Conservation (phyloP, 768 basidiomycete genomes). For the Porpolomopsis calyptriformis region DNA sequence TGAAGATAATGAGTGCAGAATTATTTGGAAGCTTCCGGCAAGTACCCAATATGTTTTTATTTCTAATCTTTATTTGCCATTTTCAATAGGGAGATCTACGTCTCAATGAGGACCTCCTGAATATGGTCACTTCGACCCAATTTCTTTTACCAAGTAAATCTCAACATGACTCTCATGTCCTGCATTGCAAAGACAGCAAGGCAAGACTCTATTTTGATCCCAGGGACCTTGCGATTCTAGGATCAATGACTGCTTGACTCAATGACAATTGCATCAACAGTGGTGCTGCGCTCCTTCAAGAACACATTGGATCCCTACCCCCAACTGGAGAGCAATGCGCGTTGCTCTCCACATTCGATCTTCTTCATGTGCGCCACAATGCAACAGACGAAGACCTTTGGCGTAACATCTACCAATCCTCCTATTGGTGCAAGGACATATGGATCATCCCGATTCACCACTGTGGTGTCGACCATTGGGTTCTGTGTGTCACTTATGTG, state of each 20-base stretch:
- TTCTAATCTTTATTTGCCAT: no score
- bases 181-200: slow-evolving; percentile 8
- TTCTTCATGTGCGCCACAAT: slow-evolving; percentile 12
- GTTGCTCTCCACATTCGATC: slow-evolving; percentile 14
- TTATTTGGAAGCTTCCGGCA: no score
- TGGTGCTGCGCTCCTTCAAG: slow-evolving; percentile 13
- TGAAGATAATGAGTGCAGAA: no score
- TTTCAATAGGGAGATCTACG: no score
- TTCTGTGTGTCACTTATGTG: slow-evolving; percentile 18
- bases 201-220: slow-evolving; percentile 7
- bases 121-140: no score
- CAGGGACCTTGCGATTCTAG: slow-evolving; percentile 9
- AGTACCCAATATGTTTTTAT: no score
- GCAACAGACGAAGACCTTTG: slow-evolving; percentile 15
- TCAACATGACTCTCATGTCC: not conserved
- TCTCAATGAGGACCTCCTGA: no score
- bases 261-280: slow-evolving; percentile 21
- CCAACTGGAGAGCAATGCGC: slow-evolving; percentile 7
- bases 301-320: not conserved
- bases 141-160: not conserved
- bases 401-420: slow-evolving; percentile 4
- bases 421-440: slow-evolving; percentile 21
- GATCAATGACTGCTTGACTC: slow-evolving; percentile 4
- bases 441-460: slow-evolving; percentile 33
- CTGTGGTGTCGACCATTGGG: slow-evolving; percentile 21